Evolutionary conservation across 1,139 yeast genomes (phyloP).

Genomic region (Blastobotrys ciferrii): DNA sequence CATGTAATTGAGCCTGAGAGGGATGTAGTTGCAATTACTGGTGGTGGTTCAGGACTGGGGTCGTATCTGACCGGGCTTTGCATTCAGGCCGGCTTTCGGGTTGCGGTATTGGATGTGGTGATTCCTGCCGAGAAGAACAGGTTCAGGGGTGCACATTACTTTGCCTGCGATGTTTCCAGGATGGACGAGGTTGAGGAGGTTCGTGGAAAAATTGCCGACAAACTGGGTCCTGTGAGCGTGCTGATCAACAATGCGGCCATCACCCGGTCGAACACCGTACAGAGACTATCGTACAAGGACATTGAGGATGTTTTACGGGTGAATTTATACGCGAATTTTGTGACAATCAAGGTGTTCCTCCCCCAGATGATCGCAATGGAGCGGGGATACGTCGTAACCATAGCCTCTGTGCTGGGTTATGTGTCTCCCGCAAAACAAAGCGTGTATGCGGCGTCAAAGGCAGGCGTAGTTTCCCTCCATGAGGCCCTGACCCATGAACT

Average conservation of each 20-base stretch:
- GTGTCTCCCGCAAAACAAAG: slow-evolving; percentile 78
- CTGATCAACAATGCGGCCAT: slow-evolving; percentile 85
- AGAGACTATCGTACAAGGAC: slow-evolving; percentile 54
- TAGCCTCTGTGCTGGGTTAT: slow-evolving; percentile 81
- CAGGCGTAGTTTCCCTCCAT: slow-evolving; percentile 80
- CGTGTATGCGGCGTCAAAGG: slow-evolving; percentile 87
- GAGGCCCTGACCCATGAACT: slow-evolving; percentile 76
- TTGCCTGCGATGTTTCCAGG: slow-evolving; percentile 66
- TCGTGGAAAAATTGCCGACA: slow-evolving; percentile 37
- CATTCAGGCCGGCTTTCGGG: slow-evolving; percentile 41
- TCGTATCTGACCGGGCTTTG: slow-evolving; percentile 53
- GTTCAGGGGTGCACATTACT: slow-evolving; percentile 50
- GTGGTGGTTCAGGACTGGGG: slow-evolving; percentile 80
- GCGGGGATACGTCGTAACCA: slow-evolving; percentile 75
- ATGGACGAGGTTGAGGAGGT: slow-evolving; percentile 17
- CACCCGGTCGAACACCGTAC: slow-evolving; percentile 49
- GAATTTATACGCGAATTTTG: slow-evolving; percentile 67
- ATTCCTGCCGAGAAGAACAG: slow-evolving; percentile 42
- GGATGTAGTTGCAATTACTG: slow-evolving; percentile 65
- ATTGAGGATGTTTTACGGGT: slow-evolving; percentile 61
- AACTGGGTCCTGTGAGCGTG: slow-evolving; percentile 60
- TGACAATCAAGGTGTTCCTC: slow-evolving; percentile 64
- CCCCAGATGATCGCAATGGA: slow-evolving; percentile 64
- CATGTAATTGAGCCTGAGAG: background rate
- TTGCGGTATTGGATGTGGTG: slow-evolving; percentile 62